Evolutionary conservation across 306 rosid genomes (phyloP).

Genomic region (Oxytropis ochrocephala): DNA sequence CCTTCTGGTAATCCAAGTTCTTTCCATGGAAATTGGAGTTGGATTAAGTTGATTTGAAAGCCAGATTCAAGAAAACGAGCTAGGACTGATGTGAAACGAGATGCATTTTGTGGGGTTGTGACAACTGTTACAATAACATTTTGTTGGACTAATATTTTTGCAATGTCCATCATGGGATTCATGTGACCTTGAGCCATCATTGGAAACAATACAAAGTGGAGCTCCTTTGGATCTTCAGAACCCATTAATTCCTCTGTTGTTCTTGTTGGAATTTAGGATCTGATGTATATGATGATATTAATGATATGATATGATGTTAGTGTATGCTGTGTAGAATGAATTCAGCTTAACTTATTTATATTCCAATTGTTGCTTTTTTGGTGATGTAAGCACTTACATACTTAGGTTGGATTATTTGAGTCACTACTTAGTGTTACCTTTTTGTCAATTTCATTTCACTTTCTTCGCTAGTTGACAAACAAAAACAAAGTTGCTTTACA

Average conservation of each 20-base stretch:
- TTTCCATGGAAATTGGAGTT: slow-evolving; percentile 47
- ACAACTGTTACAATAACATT: slow-evolving; percentile 47
- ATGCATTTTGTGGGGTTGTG: slow-evolving; percentile 64
- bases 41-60: slow-evolving; percentile 27
- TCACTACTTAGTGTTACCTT: too few relatives aligned
- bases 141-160: slow-evolving; percentile 41
- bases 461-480: too few relatives aligned
- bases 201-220: slow-evolving; percentile 63
- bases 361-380: neutral
- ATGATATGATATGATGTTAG: neutral
- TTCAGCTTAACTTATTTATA: neutral
- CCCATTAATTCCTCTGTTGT: slow-evolving; percentile 21
- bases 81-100: slow-evolving; percentile 40
- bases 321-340: neutral
- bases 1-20: slow-evolving; percentile 56
- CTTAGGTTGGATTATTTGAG: too few relatives aligned
- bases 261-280: too few relatives aligned
- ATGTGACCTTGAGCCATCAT: slow-evolving; percentile 88
- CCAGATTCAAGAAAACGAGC: slow-evolving; percentile 28
- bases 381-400: slow-evolving; percentile 4
- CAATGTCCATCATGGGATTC: slow-evolving; percentile 83
- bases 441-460: too few relatives aligned
- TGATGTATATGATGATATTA: too few relatives aligned
- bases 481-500: too few relatives aligned
- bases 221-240: slow-evolving; percentile 12